phyloP scores from a whole-genome alignment of 225 moss, liverwort and hornwort genomes.

The Bryum argenteum region DNA sequence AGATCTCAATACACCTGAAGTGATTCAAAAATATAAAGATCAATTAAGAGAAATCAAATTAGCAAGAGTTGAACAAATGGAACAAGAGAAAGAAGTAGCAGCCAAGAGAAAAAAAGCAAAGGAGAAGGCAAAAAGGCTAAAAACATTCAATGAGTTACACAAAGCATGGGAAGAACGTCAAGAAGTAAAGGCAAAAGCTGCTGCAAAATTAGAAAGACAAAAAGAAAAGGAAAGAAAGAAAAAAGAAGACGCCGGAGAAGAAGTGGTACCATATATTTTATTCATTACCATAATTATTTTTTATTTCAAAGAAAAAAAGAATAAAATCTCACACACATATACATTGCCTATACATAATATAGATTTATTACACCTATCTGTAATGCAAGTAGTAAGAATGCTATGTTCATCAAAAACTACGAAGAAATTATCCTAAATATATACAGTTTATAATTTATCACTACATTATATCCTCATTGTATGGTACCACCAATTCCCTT shows the following conservation, averaged over 20 bases:
- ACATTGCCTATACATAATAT: no score
- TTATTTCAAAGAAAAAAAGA: not conserved
- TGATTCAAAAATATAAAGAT: conserved; percentile 60
- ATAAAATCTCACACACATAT: no score
- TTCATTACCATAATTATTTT: not conserved
- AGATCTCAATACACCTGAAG: conserved; percentile 42
- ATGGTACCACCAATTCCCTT: no score
- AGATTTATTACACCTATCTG: no score
- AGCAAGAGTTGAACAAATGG: conserved; percentile 48
- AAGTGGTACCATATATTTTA: conserved; percentile 22
- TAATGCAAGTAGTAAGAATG: no score
- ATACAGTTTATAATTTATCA: no score
- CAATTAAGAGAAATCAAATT: conserved; percentile 53
- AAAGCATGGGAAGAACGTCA: conserved; percentile 50
- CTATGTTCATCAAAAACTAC: no score
- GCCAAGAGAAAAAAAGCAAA: conserved; percentile 36
- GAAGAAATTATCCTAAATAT: no score
- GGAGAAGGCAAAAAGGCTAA: conserved; percentile 38
- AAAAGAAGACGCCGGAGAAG: conserved; percentile 31
- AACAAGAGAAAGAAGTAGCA: conserved; percentile 45
- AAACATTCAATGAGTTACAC: conserved; percentile 51
- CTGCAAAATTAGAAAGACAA: conserved; percentile 41
- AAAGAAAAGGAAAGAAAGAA: conserved; percentile 50
- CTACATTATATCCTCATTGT: no score
- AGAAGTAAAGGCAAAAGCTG: conserved; percentile 13